Base-by-base conservation (phyloP, 2,329 filamentous ascomycete species). In the Juglanconis oblonga region DNA sequence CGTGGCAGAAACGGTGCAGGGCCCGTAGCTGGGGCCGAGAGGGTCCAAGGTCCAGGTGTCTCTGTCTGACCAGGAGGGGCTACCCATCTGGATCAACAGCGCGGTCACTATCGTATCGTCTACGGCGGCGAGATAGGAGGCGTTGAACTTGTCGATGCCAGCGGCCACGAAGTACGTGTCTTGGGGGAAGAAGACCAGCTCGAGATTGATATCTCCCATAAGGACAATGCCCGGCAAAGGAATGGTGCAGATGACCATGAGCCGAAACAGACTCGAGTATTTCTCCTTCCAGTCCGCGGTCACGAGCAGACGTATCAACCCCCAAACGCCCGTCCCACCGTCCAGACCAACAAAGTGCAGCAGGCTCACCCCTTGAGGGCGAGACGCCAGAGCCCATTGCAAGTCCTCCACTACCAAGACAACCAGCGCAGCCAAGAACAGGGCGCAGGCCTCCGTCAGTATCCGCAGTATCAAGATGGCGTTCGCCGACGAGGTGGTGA, bases 261-360 rank as follows among this genome's bases (percentile, higher is more conserved):
- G 51, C 14, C 57, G 57, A 5, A 59, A 55, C 24, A 59, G 51
- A 17, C 57, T 59, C 4, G 57, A 59, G 45, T 54, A 59, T n/a
- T 59, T 59, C 14, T 59, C 32, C 14, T 17, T 48, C 57, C 57
- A 59, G 42, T 59, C 57, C 10, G 57, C 57, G n/a, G 57, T 59
- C 7, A 40, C 51, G 11, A 59, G 17, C 35, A 59, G 51, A 24
- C 57, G 57, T 24, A 59, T 17, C 5, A 59, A 17, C 5, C 57
- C 57, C 57, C 57, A 59, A 5, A 55, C 52, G 36, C 57, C 57
- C 0, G 57, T 59, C 14, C 57, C 57, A 9, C 42, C 36, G 51
- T 59, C 57, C 40, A 59, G 52, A 13, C 57, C 57, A 29, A 59
- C 57, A 11, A 59, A 59, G 10, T 59, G 57, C 57, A 59, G 42